A percentile compares a stretch with the other conserved stretches of the same genome.
Conservation (phyloP, 495 filamentous ascomycete genomes). For the Penicillium subrubescens region DNA sequence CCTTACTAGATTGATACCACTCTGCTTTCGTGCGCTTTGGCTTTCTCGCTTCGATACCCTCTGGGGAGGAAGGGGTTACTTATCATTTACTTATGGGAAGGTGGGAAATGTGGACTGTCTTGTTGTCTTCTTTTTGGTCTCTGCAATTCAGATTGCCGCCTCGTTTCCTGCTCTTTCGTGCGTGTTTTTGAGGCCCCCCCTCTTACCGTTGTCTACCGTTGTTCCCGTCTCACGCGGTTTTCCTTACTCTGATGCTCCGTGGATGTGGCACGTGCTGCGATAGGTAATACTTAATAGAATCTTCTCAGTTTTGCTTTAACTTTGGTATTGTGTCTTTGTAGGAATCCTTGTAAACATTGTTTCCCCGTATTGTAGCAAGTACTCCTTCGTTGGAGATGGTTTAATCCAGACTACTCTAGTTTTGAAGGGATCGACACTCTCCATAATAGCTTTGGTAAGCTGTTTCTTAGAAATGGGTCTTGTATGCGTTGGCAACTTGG, state of each 20-base stretch:
- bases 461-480: background rate
- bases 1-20: slow-evolving; percentile 58
- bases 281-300: slow-evolving; percentile 45
- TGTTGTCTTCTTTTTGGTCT: slow-evolving; percentile 13
- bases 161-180: slow-evolving; percentile 16
- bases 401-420: too few relatives aligned
- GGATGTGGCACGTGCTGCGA: slow-evolving; percentile 29
- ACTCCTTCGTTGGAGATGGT: too few relatives aligned
- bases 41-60: slow-evolving; percentile 43
- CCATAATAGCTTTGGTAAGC: background rate
- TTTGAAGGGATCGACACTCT: background rate
- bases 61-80: slow-evolving; percentile 35
- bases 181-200: background rate
- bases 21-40: slow-evolving; percentile 33
- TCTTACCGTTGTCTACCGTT: slow-evolving; percentile 30
- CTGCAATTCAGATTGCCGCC: slow-evolving; percentile 1
- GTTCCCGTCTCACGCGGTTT: slow-evolving; percentile 21
- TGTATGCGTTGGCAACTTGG: background rate
- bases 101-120: slow-evolving; percentile 8
- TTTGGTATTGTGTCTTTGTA: background rate
- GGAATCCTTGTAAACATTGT: too few relatives aligned
- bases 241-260: slow-evolving; percentile 21
- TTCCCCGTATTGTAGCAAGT: too few relatives aligned
- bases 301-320: slow-evolving; percentile 24
- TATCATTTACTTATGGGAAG: slow-evolving; percentile 8